Evolutionary conservation across 768 basidiomycete genomes (phyloP).

Genomic region (Pleurotus pulmonarius): DNA sequence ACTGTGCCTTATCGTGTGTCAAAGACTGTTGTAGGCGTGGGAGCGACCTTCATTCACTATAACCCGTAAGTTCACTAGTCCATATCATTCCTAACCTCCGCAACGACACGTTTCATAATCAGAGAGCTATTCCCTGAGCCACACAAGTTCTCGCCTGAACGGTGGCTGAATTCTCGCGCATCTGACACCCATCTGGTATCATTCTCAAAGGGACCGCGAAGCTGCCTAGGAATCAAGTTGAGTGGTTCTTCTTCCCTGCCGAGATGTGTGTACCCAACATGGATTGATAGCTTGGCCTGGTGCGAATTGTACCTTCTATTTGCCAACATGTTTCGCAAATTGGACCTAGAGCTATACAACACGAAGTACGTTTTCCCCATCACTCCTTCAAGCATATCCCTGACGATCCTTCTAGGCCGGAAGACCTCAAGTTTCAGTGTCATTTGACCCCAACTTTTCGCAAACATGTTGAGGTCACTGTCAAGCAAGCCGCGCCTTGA

Average conservation of each 20-base stretch:
- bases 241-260: conserved; percentile 6
- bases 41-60: conserved; percentile 33
- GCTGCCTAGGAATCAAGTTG: conserved; percentile 43
- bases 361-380: conserved; percentile 22
- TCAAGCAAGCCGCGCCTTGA: too few relatives aligned
- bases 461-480: conserved; percentile 6
- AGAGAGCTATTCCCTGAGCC: conserved; percentile 33
- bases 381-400: not conserved
- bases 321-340: conserved; percentile 34
- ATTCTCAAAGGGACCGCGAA: conserved; percentile 42
- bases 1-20: not conserved
- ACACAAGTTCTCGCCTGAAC: conserved; percentile 33
- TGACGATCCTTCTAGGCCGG: conserved; percentile 1
- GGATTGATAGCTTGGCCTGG: conserved; percentile 33
- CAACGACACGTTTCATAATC: not conserved
- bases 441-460: conserved; percentile 8
- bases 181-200: conserved; percentile 35
- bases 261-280: not conserved
- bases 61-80: conserved; percentile 14
- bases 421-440: conserved; percentile 11
- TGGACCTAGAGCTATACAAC: conserved; percentile 28
- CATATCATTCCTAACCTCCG: not conserved
- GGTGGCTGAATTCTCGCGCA: conserved; percentile 33
- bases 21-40: conserved; percentile 39
- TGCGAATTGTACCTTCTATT: conserved; percentile 39